Evolutionary conservation across 2,329 filamentous ascomycete species (phyloP).

Genomic region (Epichloe hybrida): DNA sequence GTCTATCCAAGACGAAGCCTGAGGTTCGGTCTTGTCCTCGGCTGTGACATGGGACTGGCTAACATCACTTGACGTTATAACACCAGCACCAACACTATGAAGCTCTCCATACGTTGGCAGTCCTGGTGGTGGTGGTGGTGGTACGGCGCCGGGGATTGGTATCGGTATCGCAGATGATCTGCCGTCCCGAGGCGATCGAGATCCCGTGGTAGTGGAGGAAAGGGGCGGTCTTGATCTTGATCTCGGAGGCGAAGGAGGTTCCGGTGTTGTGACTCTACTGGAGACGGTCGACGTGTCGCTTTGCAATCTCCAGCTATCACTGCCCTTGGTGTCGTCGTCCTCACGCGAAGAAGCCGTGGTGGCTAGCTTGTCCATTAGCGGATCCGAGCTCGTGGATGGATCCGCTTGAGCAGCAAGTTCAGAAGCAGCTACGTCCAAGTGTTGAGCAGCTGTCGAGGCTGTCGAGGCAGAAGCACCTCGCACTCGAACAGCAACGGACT

Average conservation of each 20-base stretch:
- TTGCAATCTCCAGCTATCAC: constrained; percentile 14
- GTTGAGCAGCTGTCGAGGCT: neutral
- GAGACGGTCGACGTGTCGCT: constrained; percentile 17
- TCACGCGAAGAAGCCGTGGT: constrained; percentile 14
- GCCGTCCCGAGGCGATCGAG: constrained; percentile 7
- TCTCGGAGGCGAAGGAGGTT: constrained; percentile 10
- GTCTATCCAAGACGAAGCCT: constrained; percentile 3
- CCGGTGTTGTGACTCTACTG: constrained; percentile 16
- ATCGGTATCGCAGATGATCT: constrained; percentile 3
- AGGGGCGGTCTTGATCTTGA: constrained; percentile 4
- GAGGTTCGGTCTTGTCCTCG: neutral
- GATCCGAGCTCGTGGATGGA: neutral
- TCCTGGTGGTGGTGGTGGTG: constrained; percentile 1
- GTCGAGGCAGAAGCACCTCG: neutral
- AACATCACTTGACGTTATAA: neutral
- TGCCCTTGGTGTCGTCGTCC: constrained; percentile 14
- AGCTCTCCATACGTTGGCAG: neutral
- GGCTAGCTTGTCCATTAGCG: constrained; percentile 2
- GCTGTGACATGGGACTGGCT: neutral
- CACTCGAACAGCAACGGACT: neutral
- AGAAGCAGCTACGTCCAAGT: neutral
- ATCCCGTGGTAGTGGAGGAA: constrained; percentile 6
- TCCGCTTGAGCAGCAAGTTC: neutral
- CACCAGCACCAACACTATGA: neutral
- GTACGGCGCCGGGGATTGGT: constrained; percentile 6